phyloP scores from a whole-genome alignment of 805 yeast genomes.

The Yamadazyma paraphyllophila region DNA sequence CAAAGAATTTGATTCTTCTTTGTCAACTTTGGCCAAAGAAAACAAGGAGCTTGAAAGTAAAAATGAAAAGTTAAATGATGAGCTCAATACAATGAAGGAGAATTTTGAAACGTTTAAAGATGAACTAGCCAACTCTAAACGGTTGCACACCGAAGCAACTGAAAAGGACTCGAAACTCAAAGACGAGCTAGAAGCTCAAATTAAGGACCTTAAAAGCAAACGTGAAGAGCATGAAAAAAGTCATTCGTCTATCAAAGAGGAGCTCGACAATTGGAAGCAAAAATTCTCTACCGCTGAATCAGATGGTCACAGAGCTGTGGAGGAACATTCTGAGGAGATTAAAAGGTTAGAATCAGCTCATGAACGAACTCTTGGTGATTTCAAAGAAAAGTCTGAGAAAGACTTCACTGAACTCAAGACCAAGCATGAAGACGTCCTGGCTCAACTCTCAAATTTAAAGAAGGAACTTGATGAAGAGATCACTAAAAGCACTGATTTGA shows the following conservation, averaged over 20 bases:
- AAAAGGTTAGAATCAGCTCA: neutral
- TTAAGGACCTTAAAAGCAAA: constrained; percentile 7
- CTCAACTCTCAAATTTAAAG: neutral
- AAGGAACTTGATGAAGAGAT: neutral
- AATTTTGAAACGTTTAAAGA: neutral
- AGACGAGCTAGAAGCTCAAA: neutral
- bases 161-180: neutral
- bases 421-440: neutral
- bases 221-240: neutral
- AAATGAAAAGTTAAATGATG: neutral
- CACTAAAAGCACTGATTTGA: neutral
- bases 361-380: neutral
- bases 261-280: constrained; percentile 7
- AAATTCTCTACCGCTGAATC: constrained; percentile 5
- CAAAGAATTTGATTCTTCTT: neutral
- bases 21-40: neutral
- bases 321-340: neutral
- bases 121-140: neutral
- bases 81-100: neutral
- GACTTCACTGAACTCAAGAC: neutral
- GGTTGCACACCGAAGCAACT: neutral
- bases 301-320: constrained; percentile 2
- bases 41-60: neutral
- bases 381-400: neutral
- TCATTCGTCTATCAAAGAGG: constrained; percentile 1